Conservation (phyloP, 2,329 filamentous ascomycete genomes). For the Ampelomyces quisqualis region DNA sequence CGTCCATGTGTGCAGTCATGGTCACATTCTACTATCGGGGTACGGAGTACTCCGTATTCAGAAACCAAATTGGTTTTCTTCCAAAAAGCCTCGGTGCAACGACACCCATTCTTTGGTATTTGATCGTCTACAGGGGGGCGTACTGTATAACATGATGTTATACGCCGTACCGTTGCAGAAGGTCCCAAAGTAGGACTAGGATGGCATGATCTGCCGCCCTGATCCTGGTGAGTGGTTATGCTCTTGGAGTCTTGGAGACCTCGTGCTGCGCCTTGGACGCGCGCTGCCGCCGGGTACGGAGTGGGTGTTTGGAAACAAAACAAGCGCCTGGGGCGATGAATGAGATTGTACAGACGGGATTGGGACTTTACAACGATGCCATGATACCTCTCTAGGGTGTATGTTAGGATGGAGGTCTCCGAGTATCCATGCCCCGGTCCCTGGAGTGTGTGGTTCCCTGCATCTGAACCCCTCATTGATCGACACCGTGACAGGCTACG, state of each 20-base stretch:
- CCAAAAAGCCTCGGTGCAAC: too few relatives aligned
- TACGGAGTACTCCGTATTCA: too few relatives aligned
- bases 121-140: constrained; percentile 6
- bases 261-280: constrained; percentile 4
- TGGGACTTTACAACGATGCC: background rate
- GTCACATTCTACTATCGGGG: too few relatives aligned
- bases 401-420: background rate
- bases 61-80: background rate
- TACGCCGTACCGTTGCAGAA: constrained; percentile 13
- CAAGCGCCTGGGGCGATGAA: constrained; percentile 1
- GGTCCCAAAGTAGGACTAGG: constrained; percentile 12
- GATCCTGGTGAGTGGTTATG: constrained; percentile 14
- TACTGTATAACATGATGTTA: constrained; percentile 12
- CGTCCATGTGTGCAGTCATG: constrained; percentile 1
- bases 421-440: too few relatives aligned
- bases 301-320: constrained; percentile 1
- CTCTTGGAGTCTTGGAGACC: constrained; percentile 2
- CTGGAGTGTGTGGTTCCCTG: background rate
- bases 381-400: background rate
- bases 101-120: background rate
- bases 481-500: background rate
- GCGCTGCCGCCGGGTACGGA: constrained; percentile 1
- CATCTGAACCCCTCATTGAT: background rate
- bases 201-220: constrained; percentile 32
- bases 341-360: background rate